Conservation (phyloP, 2,329 filamentous ascomycete species). For the Fusarium anthophilum region DNA sequence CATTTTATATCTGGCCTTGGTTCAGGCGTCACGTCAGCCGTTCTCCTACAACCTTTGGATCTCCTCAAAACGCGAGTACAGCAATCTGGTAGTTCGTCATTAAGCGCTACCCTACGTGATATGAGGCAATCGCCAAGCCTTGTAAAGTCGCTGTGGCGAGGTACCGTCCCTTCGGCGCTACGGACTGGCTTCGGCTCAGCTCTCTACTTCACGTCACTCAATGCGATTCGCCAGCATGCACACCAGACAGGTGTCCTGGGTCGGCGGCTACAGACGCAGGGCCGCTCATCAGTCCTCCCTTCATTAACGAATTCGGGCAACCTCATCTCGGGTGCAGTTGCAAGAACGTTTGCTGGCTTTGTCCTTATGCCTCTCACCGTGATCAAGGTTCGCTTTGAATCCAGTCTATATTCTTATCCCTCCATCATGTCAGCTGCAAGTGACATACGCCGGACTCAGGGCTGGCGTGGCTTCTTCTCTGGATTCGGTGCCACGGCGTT, state of each 20-base stretch:
- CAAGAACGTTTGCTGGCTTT: slow-evolving; percentile 87
- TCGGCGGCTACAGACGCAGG: slow-evolving; percentile 33
- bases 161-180: slow-evolving; percentile 90
- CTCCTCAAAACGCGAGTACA: slow-evolving; percentile 96
- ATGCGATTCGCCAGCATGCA: slow-evolving; percentile 78
- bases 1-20: slow-evolving; percentile 90
- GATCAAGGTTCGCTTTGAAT: slow-evolving; percentile 96
- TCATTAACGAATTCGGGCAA: slow-evolving; percentile 87
- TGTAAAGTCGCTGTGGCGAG: slow-evolving; percentile 85
- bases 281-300: slow-evolving; percentile 76
- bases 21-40: slow-evolving; percentile 87
- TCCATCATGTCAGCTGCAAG: slow-evolving; percentile 76
- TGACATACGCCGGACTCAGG: slow-evolving; percentile 79
- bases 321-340: slow-evolving; percentile 82
- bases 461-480: slow-evolving; percentile 86
- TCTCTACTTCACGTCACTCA: slow-evolving; percentile 91
- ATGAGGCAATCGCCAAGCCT: slow-evolving; percentile 66
- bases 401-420: slow-evolving; percentile 82
- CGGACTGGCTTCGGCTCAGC: slow-evolving; percentile 93
- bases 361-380: slow-evolving; percentile 96
- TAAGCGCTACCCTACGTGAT: slow-evolving; percentile 53
- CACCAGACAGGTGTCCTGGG: slow-evolving; percentile 40
- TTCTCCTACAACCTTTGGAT: slow-evolving; percentile 93
- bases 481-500: slow-evolving; percentile 95
- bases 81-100: slow-evolving; percentile 78